These are phyloP conservation scores for Alternaria triticina DNA, from an alignment of 2,329 filamentous ascomycete genomes.

Conservation along the genomic window DNA sequence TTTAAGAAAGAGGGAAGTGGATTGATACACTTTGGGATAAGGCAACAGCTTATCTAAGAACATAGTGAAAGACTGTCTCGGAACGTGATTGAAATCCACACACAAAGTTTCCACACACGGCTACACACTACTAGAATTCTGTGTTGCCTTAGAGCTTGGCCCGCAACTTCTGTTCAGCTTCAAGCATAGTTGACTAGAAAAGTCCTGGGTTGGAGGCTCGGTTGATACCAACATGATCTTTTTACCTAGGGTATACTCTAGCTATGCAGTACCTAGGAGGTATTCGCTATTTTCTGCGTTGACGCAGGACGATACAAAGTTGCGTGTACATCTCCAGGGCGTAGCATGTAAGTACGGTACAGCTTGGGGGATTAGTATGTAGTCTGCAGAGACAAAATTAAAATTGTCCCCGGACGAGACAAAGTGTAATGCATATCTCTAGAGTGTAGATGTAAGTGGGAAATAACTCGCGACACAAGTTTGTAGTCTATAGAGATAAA, in stretches of 20 bases:
- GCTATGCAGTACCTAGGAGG: not conserved
- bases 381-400: too few relatives aligned
- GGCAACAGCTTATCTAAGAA: not conserved
- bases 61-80: not conserved
- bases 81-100: not conserved
- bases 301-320: not conserved
- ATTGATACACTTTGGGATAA: not conserved
- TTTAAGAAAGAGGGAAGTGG: not conserved
- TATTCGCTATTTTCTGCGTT: not conserved
- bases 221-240: not conserved
- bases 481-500: too few relatives aligned
- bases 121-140: not conserved
- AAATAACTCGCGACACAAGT: too few relatives aligned
- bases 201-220: not conserved
- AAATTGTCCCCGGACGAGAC: too few relatives aligned
- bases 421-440: too few relatives aligned
- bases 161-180: too few relatives aligned
- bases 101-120: not conserved
- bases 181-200: too few relatives aligned
- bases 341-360: not conserved
- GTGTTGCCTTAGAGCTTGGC: not conserved
- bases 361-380: too few relatives aligned
- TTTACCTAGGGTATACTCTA: not conserved
- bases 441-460: too few relatives aligned
- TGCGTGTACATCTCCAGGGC: not conserved